These are phyloP conservation scores for Coniochaeta prunicola DNA, from an alignment of 2,329 filamentous ascomycete genomes.

Conservation along the genomic window DNA sequence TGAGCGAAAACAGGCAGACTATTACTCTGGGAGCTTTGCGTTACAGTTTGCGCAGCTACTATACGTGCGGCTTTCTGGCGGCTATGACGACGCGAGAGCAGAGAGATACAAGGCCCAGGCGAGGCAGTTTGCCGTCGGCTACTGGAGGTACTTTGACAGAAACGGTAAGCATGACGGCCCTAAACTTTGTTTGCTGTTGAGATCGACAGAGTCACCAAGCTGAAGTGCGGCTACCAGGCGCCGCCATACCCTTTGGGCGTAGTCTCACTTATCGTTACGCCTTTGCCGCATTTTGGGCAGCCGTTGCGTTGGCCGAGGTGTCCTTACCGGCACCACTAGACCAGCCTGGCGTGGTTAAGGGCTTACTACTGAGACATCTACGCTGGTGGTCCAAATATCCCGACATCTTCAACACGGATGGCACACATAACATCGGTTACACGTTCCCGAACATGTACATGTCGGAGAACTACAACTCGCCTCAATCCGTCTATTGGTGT, in stretches of 20 bases:
- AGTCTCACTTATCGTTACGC: slow-evolving; percentile 45
- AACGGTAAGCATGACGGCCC: slow-evolving; percentile 23
- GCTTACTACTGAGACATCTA: slow-evolving; percentile 40
- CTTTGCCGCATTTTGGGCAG: slow-evolving; percentile 40
- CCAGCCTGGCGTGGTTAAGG: slow-evolving; percentile 33
- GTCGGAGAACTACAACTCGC: slow-evolving; percentile 9
- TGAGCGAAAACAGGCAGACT: slow-evolving; percentile 34
- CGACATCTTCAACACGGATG: slow-evolving; percentile 39
- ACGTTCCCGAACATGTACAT: slow-evolving; percentile 11
- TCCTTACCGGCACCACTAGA: slow-evolving; percentile 28
- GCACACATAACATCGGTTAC: slow-evolving; percentile 39
- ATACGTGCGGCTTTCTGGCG: slow-evolving; percentile 31
- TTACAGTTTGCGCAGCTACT: slow-evolving; percentile 44
- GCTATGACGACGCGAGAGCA: slow-evolving; percentile 9
- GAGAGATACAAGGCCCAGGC: slow-evolving; percentile 30
- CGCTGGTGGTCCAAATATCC: slow-evolving; percentile 38
- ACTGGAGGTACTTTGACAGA: slow-evolving; percentile 41
- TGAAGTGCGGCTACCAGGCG: slow-evolving; percentile 22
- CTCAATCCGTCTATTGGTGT: slow-evolving; percentile 35
- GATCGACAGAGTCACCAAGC: not conserved
- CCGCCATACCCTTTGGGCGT: slow-evolving; percentile 43
- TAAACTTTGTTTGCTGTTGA: not conserved
- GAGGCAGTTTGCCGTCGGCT: slow-evolving; percentile 28
- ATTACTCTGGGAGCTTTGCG: slow-evolving; percentile 47
- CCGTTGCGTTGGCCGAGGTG: slow-evolving; percentile 32